phyloP scores from a whole-genome alignment of 495 filamentous ascomycete genomes.

The Xylaria acuta region DNA sequence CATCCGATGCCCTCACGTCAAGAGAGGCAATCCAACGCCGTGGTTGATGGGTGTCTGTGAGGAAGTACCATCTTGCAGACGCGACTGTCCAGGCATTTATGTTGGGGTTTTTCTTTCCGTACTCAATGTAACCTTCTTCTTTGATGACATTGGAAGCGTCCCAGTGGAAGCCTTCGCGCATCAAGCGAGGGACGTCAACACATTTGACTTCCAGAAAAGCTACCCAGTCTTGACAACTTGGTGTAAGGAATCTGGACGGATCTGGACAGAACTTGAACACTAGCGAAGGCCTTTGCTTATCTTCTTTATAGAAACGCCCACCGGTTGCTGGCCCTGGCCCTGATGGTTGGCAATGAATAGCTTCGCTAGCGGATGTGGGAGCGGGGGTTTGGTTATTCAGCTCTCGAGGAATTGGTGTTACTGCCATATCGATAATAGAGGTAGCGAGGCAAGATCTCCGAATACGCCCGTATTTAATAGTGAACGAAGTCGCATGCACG shows the following conservation, averaged over 20 bases:
- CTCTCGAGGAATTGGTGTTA: no score
- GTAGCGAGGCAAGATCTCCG: no score
- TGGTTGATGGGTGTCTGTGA: conserved; percentile 25
- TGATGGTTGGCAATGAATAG: no score
- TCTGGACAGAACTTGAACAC: neutral
- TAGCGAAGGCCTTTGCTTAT: neutral
- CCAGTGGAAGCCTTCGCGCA: conserved; percentile 35
- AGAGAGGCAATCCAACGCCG: conserved; percentile 27
- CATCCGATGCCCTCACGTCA: no score
- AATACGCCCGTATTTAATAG: no score
- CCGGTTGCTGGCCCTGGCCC: conserved; percentile 9
- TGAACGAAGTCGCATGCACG: no score
- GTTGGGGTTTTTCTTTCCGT: neutral
- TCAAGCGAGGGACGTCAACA: conserved; percentile 31
- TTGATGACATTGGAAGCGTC: conserved; percentile 25
- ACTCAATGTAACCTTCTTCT: conserved; percentile 28
- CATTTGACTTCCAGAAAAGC: conserved; percentile 21
- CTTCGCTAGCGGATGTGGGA: no score
- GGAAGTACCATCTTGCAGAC: conserved; percentile 22
- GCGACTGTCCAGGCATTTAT: no score
- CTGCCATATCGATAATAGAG: no score
- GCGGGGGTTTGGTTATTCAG: no score
- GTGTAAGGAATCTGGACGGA: neutral
- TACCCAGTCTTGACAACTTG: conserved; percentile 9
- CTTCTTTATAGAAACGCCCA: conserved; percentile 1